A percentile compares a stretch with the other conserved stretches of the same genome.
Conservation (phyloP, 345 rosid species). For the Moricandia arvensis region DNA sequence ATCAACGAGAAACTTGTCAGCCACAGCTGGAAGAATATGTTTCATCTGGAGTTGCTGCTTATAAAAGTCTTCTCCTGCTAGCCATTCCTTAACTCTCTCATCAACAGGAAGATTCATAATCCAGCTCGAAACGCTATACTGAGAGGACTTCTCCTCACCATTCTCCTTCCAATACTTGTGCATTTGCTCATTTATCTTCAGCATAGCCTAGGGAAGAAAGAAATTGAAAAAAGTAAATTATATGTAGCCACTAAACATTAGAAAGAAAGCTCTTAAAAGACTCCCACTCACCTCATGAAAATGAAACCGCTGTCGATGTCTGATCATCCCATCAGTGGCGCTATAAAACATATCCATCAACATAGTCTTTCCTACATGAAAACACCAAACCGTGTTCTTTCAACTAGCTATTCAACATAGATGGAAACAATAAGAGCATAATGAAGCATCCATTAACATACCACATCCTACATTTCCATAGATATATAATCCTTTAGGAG, state of each 20-base stretch:
- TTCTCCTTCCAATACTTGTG: slow-evolving; percentile 86
- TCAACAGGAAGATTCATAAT: slow-evolving; percentile 84
- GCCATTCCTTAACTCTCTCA: slow-evolving; percentile 80
- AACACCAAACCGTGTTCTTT: slow-evolving; percentile 7
- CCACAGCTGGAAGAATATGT: slow-evolving; percentile 87
- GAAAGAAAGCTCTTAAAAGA: not conserved
- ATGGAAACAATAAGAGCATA: not conserved
- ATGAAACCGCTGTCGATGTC: slow-evolving; percentile 72
- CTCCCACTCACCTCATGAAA: slow-evolving; percentile 67
- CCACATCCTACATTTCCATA: slow-evolving; percentile 96
- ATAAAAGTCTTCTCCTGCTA: slow-evolving; percentile 85
- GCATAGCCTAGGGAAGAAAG: slow-evolving; percentile 65
- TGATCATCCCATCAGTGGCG: slow-evolving; percentile 61
- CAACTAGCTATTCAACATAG: not conserved
- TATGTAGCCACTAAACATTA: not conserved
- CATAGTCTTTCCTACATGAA: slow-evolving; percentile 85
- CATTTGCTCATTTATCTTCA: slow-evolving; percentile 84
- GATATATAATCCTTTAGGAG: slow-evolving; percentile 89
- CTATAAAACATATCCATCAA: slow-evolving; percentile 96
- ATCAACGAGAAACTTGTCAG: slow-evolving; percentile 76
- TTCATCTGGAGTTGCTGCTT: slow-evolving; percentile 78
- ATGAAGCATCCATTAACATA: slow-evolving; percentile 35
- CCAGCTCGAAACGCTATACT: slow-evolving; percentile 71
- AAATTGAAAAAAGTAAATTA: not conserved
- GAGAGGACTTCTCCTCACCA: slow-evolving; percentile 56